These are phyloP conservation scores for Prunus davidiana DNA, from an alignment of 306 rosid species.

Conservation along the genomic window DNA sequence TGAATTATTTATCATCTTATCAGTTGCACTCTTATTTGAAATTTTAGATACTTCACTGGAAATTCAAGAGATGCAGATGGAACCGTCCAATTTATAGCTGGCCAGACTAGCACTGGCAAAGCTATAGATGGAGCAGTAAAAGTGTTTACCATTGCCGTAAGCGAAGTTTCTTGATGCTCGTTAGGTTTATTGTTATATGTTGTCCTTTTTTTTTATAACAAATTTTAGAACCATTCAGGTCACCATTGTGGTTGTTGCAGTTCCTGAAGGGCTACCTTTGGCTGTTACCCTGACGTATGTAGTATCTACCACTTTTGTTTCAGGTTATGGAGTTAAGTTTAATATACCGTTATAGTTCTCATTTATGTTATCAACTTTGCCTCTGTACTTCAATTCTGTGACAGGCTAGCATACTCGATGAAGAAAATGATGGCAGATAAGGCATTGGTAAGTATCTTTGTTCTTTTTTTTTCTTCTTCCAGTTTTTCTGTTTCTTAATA, in stretches of 20 bases:
- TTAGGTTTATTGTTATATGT: neutral
- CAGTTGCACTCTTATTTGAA: conserved; percentile 26
- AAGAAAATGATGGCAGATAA: conserved; percentile 99
- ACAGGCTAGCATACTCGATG: conserved; percentile 96
- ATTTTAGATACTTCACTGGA: conserved; percentile 77
- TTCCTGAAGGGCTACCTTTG: conserved; percentile 97
- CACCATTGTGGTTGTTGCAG: conserved; percentile 98
- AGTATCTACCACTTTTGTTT: conserved; percentile 16
- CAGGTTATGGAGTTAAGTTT: conserved; percentile 11
- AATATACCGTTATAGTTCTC: conserved; percentile 2
- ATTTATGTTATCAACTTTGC: conserved; percentile 25
- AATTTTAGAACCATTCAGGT: conserved; percentile 63
- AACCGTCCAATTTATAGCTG: conserved; percentile 37
- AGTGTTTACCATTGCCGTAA: conserved; percentile 90
- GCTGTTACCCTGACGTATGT: conserved; percentile 97
- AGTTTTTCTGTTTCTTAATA: neutral
- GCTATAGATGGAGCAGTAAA: conserved; percentile 66
- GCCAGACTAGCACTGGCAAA: conserved; percentile 52
- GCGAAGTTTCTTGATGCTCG: conserved; percentile 35
- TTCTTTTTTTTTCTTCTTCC: neutral
- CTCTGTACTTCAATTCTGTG: conserved; percentile 11
- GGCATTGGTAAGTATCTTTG: conserved; percentile 63
- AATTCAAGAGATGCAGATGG: conserved; percentile 48
- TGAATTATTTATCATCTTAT: conserved; percentile 18
- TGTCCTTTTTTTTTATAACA: conserved; percentile 16